phyloP scores from a whole-genome alignment of 2,329 filamentous ascomycete species.

The Epichloe baconii region DNA sequence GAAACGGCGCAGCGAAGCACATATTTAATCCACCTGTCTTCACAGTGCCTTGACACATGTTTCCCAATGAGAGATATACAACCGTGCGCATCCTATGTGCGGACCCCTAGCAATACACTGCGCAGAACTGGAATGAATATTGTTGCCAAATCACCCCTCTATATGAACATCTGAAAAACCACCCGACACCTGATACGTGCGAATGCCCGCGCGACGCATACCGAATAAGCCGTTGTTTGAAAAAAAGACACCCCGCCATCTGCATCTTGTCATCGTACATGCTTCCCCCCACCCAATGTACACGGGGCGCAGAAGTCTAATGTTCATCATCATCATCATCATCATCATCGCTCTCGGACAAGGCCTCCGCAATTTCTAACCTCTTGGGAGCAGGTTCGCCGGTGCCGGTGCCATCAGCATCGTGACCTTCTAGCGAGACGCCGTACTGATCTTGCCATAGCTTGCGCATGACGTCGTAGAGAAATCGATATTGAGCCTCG shows the following conservation, averaged over 20 bases:
- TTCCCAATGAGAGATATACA: too few relatives aligned
- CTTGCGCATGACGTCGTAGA: conserved; percentile 76
- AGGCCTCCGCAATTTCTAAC: conserved; percentile 36
- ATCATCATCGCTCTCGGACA: conserved; percentile 9
- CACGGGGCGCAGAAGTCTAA: not conserved
- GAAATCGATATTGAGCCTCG: conserved; percentile 69
- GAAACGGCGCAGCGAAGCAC: too few relatives aligned
- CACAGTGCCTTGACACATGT: too few relatives aligned
- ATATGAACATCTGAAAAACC: too few relatives aligned
- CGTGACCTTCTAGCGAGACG: conserved; percentile 16
- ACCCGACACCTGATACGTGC: not conserved
- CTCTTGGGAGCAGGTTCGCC: conserved; percentile 39
- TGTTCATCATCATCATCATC: not conserved
- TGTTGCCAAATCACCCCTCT: too few relatives aligned
- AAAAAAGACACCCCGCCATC: too few relatives aligned
- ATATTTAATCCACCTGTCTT: too few relatives aligned
- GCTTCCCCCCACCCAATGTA: not conserved
- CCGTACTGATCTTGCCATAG: conserved; percentile 56
- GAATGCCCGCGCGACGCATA: conserved; percentile 4
- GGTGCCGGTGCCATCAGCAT: conserved; percentile 20
- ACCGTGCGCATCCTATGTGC: too few relatives aligned
- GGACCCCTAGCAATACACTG: too few relatives aligned
- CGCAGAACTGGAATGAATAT: too few relatives aligned
- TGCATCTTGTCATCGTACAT: not conserved
- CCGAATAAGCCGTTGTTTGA: too few relatives aligned